phyloP scores from a whole-genome alignment of 108 stramenopile species.

The Cyclotella cryptica region DNA sequence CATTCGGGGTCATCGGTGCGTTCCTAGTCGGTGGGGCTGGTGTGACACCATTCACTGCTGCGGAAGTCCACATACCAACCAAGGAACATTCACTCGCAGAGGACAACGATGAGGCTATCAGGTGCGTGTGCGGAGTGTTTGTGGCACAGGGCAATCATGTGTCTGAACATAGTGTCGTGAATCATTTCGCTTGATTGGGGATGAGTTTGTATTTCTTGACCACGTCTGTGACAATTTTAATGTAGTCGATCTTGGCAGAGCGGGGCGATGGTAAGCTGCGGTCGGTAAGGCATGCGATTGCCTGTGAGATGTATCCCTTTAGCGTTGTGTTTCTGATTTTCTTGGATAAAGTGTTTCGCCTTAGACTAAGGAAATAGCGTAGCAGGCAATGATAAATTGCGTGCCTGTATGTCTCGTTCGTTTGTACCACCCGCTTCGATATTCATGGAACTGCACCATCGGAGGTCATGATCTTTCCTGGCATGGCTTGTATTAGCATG shows the following conservation, averaged over 20 bases:
- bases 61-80: constrained; percentile 15
- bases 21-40: not conserved
- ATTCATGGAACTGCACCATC: not conserved
- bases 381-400: constrained; percentile 24
- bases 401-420: not conserved
- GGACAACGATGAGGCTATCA: not conserved
- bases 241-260: not conserved
- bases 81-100: too few relatives aligned
- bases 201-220: constrained; percentile 7
- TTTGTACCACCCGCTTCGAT: too few relatives aligned
- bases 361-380: constrained; percentile 1
- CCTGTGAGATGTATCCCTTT: not conserved
- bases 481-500: constrained; percentile 1
- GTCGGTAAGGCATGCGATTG: not conserved
- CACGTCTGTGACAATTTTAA: not conserved
- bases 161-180: constrained; percentile 7
- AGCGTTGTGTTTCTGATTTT: not conserved
- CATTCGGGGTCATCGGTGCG: not conserved
- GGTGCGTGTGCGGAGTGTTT: not conserved
- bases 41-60: constrained; percentile 15
- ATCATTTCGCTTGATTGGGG: constrained; percentile 15
- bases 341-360: constrained; percentile 2
- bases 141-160: not conserved
- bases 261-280: not conserved
- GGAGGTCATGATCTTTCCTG: constrained; percentile 11